Conservation (phyloP, 1,139 yeast genomes). For the Candida tetrigidarum region DNA sequence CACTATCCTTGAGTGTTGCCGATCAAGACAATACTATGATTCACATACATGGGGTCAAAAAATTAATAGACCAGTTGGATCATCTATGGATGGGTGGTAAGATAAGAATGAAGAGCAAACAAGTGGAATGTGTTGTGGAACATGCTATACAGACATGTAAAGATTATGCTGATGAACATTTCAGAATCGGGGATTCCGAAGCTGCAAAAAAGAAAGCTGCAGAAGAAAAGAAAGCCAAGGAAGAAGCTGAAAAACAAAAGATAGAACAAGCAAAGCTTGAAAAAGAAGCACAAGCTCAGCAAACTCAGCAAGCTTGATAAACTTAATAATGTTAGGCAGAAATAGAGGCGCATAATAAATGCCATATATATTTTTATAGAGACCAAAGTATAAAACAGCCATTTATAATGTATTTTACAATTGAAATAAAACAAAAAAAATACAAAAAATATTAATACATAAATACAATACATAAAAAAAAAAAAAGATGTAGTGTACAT, state of each 20-base stretch:
- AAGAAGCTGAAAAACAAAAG: conserved; percentile 4
- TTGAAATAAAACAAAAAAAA: too few species aligned
- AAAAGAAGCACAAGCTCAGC: conserved; percentile 1
- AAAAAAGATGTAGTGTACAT: neutral
- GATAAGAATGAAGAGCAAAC: conserved; percentile 1
- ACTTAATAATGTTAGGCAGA: too few species aligned
- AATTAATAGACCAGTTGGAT: conserved; percentile 8
- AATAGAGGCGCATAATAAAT: too few species aligned
- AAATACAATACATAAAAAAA: neutral
- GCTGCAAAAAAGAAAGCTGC: conserved; percentile 4
- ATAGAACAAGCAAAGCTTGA: neutral
- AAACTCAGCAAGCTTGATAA: neutral
- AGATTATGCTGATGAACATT: conserved; percentile 21
- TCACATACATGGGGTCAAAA: conserved; percentile 23
- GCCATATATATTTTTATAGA: too few species aligned
- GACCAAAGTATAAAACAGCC: too few species aligned
- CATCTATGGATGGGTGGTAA: conserved; percentile 8
- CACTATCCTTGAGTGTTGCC: conserved; percentile 37
- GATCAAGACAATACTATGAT: conserved; percentile 39
- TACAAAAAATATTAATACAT: neutral
- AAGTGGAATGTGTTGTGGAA: conserved; percentile 22
- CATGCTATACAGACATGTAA: conserved; percentile 23
- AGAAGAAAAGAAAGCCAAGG: neutral
- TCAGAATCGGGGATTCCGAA: conserved; percentile 11
- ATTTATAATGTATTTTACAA: too few species aligned